phyloP scores from a whole-genome alignment of 1,284 basidiomycete species.

The Ceratobasidium sp. region DNA sequence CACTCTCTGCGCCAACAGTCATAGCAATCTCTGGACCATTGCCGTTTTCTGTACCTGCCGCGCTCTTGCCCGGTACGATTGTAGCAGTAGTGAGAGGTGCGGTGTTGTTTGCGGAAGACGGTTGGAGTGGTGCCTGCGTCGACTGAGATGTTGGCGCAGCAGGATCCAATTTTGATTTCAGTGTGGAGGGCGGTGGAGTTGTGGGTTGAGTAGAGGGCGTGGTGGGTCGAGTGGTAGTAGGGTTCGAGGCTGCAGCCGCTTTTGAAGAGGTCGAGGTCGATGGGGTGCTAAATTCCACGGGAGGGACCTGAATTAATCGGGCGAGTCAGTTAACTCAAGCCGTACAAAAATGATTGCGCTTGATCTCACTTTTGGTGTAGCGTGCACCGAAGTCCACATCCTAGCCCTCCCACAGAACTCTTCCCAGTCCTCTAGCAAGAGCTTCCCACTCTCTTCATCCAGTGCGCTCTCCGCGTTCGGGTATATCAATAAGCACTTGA shows the following conservation, averaged over 20 bases:
- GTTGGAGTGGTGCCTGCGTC: constrained; percentile 58
- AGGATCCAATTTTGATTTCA: constrained; percentile 35
- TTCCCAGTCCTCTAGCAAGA: constrained; percentile 89
- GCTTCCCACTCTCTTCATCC: constrained; percentile 94
- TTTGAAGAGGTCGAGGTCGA: constrained; percentile 42
- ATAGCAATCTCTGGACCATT: constrained; percentile 51
- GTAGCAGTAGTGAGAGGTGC: constrained; percentile 66
- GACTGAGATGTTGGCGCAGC: constrained; percentile 6
- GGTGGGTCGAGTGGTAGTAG: constrained; percentile 50
- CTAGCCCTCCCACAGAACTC: constrained; percentile 85
- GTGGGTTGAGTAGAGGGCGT: constrained; percentile 1
- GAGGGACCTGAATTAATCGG: constrained; percentile 63
- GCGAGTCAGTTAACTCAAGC: background rate
- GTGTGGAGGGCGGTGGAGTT: constrained; percentile 4
- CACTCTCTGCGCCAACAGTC: constrained; percentile 54
- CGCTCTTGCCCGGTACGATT: constrained; percentile 74
- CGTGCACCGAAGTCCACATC: constrained; percentile 89
- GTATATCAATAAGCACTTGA: constrained; percentile 95
- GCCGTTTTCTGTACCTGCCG: constrained; percentile 62
- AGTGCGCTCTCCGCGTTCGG: constrained; percentile 96
- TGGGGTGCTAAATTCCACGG: constrained; percentile 73
- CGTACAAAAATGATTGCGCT: background rate
- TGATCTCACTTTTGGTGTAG: constrained; percentile 69
- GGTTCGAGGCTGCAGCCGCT: constrained; percentile 47
- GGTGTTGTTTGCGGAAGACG: constrained; percentile 62